Base-by-base conservation (phyloP, 257 asterid genomes). In the Jacaranda copaia region DNA sequence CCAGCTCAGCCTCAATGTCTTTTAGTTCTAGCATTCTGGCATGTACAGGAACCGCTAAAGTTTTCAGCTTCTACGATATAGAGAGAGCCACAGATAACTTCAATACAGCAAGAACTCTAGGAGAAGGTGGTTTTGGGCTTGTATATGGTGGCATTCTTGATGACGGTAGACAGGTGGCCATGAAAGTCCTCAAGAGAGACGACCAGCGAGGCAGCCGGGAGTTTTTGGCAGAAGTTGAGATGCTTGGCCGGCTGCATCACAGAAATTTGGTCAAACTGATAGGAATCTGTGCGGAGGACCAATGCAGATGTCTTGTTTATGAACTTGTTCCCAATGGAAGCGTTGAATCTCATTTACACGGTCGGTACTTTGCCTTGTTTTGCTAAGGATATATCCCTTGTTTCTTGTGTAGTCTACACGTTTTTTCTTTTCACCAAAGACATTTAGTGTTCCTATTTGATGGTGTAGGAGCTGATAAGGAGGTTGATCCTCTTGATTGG, bases 71-170 rank as follows among this genome's bases (percentile, higher is more conserved):
- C 49, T 84, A 75, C 12, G 96, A 92, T 49, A 86, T 92, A 35
- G 92, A 80, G 77, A 85, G 79, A 72, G 93, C 90, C 63, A 94
- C 98, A 0, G 84, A 88, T 61, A 84, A 83, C 79, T 92, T 90
- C 57, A 75, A 81, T 35, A 49, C 82, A 70, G 82, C 93, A 15
- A 86, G 87, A 82, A 87, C 84, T 36, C 63, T 94, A 0, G 97
- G 98, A 32, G 98, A 94, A 88, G 98, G 98, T 38, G 97, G 98
- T 48, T 94, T 94, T 77, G 98, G 98, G 12, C 94, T 92, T 39
- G 98, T 94, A 1, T 94, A 90, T 68, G 84, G 96, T 19, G 98
- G 98, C 68, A 65, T 70, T 76, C 93, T 92, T 49, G 98, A 90
- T 14, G 94, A 90, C 80, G 96, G 96, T n/a, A 77, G 87, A 66